Evolutionary conservation across 345 rosid genomes (phyloP), one percentile per base, ranked within the genome.

Genomic region (Acer saccharum): DNA sequence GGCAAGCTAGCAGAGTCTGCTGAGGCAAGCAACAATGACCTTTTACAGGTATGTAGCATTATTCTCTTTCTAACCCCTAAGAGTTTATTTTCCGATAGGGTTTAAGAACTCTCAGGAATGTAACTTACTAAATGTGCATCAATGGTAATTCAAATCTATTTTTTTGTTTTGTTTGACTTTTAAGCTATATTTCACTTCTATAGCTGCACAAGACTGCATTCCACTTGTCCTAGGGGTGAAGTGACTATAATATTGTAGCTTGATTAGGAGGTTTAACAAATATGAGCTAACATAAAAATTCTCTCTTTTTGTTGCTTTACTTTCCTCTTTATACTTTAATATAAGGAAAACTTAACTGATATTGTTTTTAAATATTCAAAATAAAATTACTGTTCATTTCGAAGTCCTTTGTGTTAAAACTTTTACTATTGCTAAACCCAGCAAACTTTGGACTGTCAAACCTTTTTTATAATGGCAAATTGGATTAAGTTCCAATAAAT

Each of bases 1-100:
- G 99, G 84, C 78, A 96, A 91, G 87, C 86, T 81, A 66, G 79
- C 82, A 69, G 97, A 93, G 77, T 78, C 84, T 17, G 76, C 84
- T 3, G 99, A 93, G 68, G 80, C 67, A 21, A 80, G 75, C 63
- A 39, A 83, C 21, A 88, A 87, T 76, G 96, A 92, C 62, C 89
- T 87, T 50, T 80, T 87, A 78, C 94, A 85, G 92, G 99, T 95
- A 86, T 68, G 13, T 25, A 32, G 9, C 39, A 29, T 76, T 25
- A 29, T 58, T 50, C 73, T 44, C 50, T 48, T 50, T n/a, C 35
- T 41, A 13, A 58, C 48, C 20, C 43, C 16, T 16, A 44, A 18
- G 43, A 62, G 65, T 72, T 72, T 72, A 58, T 72, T 23, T 21
- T 23, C 6, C 16, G 0, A 2, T 39, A 62, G 41, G 57, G 57